phyloP scores from a whole-genome alignment of 2,329 filamentous ascomycete species.

The Pseudogymnoascus sp. region DNA sequence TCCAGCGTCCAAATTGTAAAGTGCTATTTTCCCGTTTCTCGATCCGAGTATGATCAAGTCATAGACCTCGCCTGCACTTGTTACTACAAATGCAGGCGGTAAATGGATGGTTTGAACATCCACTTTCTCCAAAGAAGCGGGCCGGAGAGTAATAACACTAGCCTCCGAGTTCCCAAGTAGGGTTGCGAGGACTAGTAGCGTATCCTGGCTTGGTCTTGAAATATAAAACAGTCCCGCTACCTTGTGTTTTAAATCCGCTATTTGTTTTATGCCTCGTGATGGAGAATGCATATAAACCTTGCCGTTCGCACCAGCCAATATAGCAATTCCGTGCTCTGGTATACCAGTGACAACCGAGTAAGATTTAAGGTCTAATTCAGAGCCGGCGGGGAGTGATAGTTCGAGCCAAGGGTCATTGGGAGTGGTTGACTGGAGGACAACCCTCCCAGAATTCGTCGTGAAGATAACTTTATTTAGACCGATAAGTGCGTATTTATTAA shows the following conservation, averaged over 20 bases:
- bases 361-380: conserved; percentile 33
- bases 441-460: conserved; percentile 50
- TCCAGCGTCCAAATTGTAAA: conserved; percentile 31
- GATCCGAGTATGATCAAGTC: conserved; percentile 44
- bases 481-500: conserved; percentile 57
- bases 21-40: conserved; percentile 42
- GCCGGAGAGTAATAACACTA: conserved; percentile 22
- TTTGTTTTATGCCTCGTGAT: conserved; percentile 13
- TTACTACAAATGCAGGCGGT: conserved; percentile 40
- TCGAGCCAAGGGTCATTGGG: conserved; percentile 22
- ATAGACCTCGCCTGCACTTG: conserved; percentile 35
- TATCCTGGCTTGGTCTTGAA: neutral
- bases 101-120: conserved; percentile 17
- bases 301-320: conserved; percentile 39
- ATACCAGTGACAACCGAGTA: conserved; percentile 38
- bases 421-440: conserved; percentile 38
- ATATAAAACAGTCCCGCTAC: conserved; percentile 26
- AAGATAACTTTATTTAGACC: conserved; percentile 41
- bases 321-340: conserved; percentile 30
- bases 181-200: conserved; percentile 19
- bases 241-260: conserved; percentile 9
- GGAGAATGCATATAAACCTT: conserved; percentile 21
- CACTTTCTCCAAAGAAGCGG: conserved; percentile 12
- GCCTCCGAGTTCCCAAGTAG: conserved; percentile 30
- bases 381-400: conserved; percentile 21